Evolutionary conservation across 2,329 filamentous ascomycete genomes (phyloP), one percentile per base, ranked within the genome.

Genomic region (Sclerotinia spermophila): DNA sequence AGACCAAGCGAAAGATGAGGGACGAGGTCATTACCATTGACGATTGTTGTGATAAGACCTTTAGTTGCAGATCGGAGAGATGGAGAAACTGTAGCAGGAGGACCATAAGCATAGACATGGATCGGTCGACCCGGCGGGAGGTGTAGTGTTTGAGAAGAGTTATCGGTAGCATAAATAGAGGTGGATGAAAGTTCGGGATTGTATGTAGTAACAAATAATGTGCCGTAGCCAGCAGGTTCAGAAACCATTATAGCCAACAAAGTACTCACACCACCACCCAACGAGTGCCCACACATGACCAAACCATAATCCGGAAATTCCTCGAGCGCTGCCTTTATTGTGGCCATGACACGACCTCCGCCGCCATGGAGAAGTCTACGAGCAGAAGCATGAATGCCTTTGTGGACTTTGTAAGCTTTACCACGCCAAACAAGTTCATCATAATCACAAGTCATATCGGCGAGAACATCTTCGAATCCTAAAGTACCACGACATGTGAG

Each of bases 71-170:
- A 86, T 56, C 91, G 87, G 11, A 94, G 84, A 2, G 89, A 86
- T 0, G 90, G 84, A 0, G 90, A 92, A 85, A 94, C 88, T 21
- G 90, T 90, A 0, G 90, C 87, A 0, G 91, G 91, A 2, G 91
- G 89, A 0, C 92, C 92, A 78, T 93, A 94, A 10, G 92, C 90
- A 78, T 92, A 94, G 19, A 93, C 92, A 75, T 94, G 92, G 30
- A 94, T 90, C 4, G 90, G 89, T 0, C 92, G 86, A 24, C 89
- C 88, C 0, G 89, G 76, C 0, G 92, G 92, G 0, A 94, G 83
- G 27, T 83, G 84, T 44, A 88, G 80, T 21, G 77, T 59, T 40
- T 68, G 65, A 15, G 70, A 67, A 33, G 72, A 67, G 13, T 65
- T 72, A 24, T 71, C 69, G 2, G 82, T 44, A 30, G 72, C 61